Base-by-base conservation (phyloP, 257 asterid species). In the Solanum chiquidenum region DNA sequence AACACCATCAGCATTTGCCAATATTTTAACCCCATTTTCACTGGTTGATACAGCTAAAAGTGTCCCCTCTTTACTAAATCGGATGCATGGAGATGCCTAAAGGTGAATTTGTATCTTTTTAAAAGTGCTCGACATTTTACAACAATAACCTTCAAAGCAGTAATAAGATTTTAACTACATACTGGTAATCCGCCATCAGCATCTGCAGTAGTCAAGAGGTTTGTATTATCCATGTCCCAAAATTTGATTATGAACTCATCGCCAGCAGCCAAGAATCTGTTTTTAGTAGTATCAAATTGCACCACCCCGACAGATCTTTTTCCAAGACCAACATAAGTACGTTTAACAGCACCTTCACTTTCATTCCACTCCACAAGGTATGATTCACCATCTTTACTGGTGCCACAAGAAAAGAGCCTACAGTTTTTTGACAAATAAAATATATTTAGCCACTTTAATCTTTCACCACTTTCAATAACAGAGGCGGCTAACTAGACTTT, bases 321-420 rank as follows among this genome's bases (percentile, higher is more conserved):
- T 46, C 93, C 92, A 37, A 92, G 91, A 89, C 98, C 98, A 83
- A 23, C 60, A 88, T 94, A 95, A 23, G 91, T 89, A 80, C 94
- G 93, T 90, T 90, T 93, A 60, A 92, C 84, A 68, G 93, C 87
- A 58, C 98, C 97, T 89, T 92, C 94, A 84, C 90, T 92, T 87
- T 94, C 95, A 87, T 93, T 95, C 97, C 95, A 95, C 91, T 95
- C 97, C 77, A 92, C 93, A 40, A 95, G 87, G 91, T 89, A 73
- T 62, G 97, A 91, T 79, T 91, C 93, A 37, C 96, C 95, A 8
- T 93, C 93, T 92, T 90, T 91, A 90, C 90, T 92, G 46, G 96
- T 92, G 42, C 98, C 98, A 89, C 95, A 94, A 44, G 95, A 94
- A 89, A 95, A 95, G 73, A 94, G 90, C 92, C 98, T 94, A 87